Base-by-base conservation (phyloP, 805 yeast species). In the Ogataea methanolica region DNA sequence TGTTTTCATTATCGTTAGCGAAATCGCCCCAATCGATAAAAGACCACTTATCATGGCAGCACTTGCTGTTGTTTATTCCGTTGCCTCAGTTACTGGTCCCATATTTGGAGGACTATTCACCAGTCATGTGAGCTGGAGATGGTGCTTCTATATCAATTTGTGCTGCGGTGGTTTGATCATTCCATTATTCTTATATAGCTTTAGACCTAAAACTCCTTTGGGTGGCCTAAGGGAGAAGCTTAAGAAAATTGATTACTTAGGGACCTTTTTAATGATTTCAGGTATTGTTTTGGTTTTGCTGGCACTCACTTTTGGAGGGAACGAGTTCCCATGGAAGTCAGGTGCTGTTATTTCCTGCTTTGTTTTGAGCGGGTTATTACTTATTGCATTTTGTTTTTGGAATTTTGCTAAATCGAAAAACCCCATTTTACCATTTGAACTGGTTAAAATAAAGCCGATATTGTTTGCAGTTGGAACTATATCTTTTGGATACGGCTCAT, bases 61-160 rank as follows among this genome's bases (percentile, higher is more conserved):
- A 5, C 56, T 73, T 31, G 73, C 75, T 0, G 60, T 69, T 6
- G 70, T 74, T 0, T 80, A 73, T 55, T 74, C 78, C 0, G 63
- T 76, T 2, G 75, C 84, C 0, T 70, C 78, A 8, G 80, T 78
- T 8, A 53, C 72, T 21, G 89, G 89, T 1, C 89, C 90, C 0
- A 66, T 82, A 36, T 59, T 83, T 22, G 89, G 88, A 14, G 89
- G 89, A 31, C 82, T 80, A 0, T 76, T 85, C 47, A 73, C 86
- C 1, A 65, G 74, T 44, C 41, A 48, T 39, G 79, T 73, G 5
- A 66, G 78, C n/a, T 84, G 90, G 90, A 70, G 90, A 55, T 83
- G 89, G 88, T 79, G 86, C 56, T 85, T 83, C 58, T 85, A 78
- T 62, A 70, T 85, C 52, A 84, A 83, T 61, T 61, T 85, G 37